Base-by-base conservation (phyloP, 305 asterid species). In the Solanum hybrid region DNA sequence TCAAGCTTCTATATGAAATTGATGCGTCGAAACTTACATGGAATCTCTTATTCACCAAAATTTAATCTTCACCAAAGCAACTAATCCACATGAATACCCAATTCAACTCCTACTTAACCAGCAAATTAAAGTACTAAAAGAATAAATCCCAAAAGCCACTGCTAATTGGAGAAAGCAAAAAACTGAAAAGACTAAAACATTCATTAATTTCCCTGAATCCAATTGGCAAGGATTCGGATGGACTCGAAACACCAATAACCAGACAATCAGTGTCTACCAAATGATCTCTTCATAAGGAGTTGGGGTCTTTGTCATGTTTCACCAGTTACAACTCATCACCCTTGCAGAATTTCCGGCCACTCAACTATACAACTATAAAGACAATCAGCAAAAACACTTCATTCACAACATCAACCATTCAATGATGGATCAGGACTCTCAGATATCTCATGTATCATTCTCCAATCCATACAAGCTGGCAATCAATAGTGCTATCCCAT, bases 21-120 rank as follows among this genome's bases (percentile, higher is more conserved):
- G 90, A 34, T 90, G 92, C 81, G 33, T 90, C 81, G 31, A 81
- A 87, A 82, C 89, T 79, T 79, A 76, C 88, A 68, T 83, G 45
- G 45, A 88, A 79, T 81, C 61, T 75, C 85, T 75, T 90, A 72
- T 89, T 89, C 86, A 92, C 89, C 90, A 89, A 87, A 84, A 51
- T 32, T 31, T 51, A 29, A 84, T 11, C 41, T 51, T 70, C 41
- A 84, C 39, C 75, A 29, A 84, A 84, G 88, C 88, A 84, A 29
- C 36, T 31, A 84, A 84, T 57, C 41, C 77, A 57, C 29, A 51
- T 84, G 88, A 31, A 84, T 51, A 68, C 41, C 20, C 76, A 51
- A 57, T 84, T 84, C 76, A 84, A 45, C 72, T 31, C 31, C 76
- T 84, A 84, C 37, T 31, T 51, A 51, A 84, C 88, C 88, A 57